Evolutionary conservation across 176 grass and related monocot species (phyloP), one percentile per base, ranked within the genome.

Genomic region (Typha latifolia): DNA sequence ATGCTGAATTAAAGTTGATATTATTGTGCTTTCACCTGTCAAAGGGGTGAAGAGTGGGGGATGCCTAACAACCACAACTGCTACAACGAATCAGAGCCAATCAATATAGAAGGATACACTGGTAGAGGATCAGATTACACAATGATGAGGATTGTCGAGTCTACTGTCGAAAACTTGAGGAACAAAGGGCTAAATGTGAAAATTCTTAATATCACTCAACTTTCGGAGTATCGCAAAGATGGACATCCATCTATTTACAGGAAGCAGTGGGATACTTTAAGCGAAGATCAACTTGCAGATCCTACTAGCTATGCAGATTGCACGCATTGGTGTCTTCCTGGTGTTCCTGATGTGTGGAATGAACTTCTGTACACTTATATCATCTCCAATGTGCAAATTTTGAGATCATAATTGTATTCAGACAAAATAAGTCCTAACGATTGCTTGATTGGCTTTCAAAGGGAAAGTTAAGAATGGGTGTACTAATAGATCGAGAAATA

Each of bases 181-280:
- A 13, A 34, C 15, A 79, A 51, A 75, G 76, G 82, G 13, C 24
- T 84, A 14, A 27, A 71, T 66, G 76, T 84, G 59, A 76, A 79
- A 69, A 75, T 84, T n/a, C 71, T 84, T 5, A 84, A 84, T n/a
- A 71, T 84, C 12, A 74, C 82, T 61, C 82, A 84, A 32, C 75
- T 84, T 16, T 84, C 76, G 12, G 82, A 84, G 71, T 84, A 84
- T 31, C 66, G 82, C 34, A 84, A 84, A 64, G 82, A 84, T 14
- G 82, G 59, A 0, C 76, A 84, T 56, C 76, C 82, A 24, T 84
- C 82, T 0, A 71, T 84, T 75, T 84, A 79, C 48, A 75, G 76
- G 43, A 75, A 62, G 51, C 66, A 66, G 5, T 84, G 69, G 20
- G 66, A 61, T 49, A 66, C 72, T 66, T 14, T 84, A 34, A 67